phyloP scores from a whole-genome alignment of 148 eudicot species.

The Polygonum aviculare region DNA sequence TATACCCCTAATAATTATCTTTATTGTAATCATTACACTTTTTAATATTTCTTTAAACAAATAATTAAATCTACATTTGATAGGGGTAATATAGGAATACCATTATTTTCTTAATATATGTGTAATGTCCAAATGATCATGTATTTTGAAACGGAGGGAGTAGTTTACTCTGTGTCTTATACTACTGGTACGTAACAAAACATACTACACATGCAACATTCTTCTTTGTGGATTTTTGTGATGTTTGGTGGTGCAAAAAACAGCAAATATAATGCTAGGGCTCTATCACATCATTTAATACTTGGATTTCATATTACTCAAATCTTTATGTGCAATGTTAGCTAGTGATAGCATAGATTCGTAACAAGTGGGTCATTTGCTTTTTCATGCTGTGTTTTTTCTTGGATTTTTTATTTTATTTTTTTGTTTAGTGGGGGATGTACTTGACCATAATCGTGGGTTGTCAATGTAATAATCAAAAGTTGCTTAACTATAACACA shows the following conservation, averaged over 20 bases:
- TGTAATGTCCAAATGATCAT: too few species aligned
- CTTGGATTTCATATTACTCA: neutral
- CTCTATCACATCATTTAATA: neutral
- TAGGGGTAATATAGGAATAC: too few species aligned
- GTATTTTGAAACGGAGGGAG: too few species aligned
- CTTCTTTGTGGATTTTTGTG: neutral
- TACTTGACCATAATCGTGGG: neutral
- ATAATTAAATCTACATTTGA: too few species aligned
- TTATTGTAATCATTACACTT: too few species aligned
- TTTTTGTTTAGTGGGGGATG: neutral
- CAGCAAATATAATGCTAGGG: neutral
- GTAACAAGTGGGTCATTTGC: neutral
- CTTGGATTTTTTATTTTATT: neutral
- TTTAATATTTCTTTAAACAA: too few species aligned
- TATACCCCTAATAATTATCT: too few species aligned
- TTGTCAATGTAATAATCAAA: neutral
- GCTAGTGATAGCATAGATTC: neutral
- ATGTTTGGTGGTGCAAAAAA: constrained; percentile 5
- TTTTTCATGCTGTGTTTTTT: neutral
- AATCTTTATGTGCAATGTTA: neutral
- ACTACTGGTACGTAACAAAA: neutral
- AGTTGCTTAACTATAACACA: neutral
- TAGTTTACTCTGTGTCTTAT: neutral
- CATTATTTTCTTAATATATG: too few species aligned
- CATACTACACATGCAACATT: constrained; percentile 4